Evolutionary conservation across 176 grass and related monocot genomes (phyloP), one percentile per base, ranked within the genome.

Genomic region (Eragrostis curvula): DNA sequence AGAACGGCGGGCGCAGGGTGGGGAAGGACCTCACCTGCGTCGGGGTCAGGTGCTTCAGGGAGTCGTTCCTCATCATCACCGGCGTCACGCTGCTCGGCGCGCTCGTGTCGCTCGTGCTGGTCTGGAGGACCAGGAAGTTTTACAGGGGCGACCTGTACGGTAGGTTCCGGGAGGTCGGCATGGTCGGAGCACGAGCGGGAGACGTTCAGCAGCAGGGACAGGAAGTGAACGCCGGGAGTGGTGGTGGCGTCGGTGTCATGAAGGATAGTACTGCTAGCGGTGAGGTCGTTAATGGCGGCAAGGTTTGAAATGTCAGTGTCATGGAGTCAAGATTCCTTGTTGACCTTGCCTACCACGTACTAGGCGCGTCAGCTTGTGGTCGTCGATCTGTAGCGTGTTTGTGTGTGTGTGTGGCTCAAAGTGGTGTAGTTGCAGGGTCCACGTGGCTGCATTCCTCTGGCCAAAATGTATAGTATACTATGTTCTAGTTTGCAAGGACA

Each of bases 101-200:
- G 67, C 39, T 72, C 5, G 80, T 73, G 68, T 82, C 80, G 12
- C 80, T 82, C 3, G 44, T 82, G 12, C 40, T 82, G 6, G 80
- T 73, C 25, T 73, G 80, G 80, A 82, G 80, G 68, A 82, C 68
- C 7, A 73, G 66, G 53, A 32, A 8, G 23, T 82, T 82, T 24
- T 82, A 72, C 39, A 72, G 62, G 67, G 79, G 68, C 1, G 79
- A 82, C 41, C 72, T 82, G 15, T 82, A 82, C 69, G 80, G 25
- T 1, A 63, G 8, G 27, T 63, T 63, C 27, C 3, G 50, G 47
- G 47, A 45, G 14, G 47, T 12, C 12, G 12, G 18, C 69, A 52
- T 41, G 47, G 16, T 1, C 63, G 78, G 62, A 36, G 78, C 30
- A 0, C 9, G 43, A 53, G 71, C 18, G 12, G 30, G 7, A 0